Conservation (phyloP, 176 grass and related monocot genomes). For the Oryza glumipatula region DNA sequence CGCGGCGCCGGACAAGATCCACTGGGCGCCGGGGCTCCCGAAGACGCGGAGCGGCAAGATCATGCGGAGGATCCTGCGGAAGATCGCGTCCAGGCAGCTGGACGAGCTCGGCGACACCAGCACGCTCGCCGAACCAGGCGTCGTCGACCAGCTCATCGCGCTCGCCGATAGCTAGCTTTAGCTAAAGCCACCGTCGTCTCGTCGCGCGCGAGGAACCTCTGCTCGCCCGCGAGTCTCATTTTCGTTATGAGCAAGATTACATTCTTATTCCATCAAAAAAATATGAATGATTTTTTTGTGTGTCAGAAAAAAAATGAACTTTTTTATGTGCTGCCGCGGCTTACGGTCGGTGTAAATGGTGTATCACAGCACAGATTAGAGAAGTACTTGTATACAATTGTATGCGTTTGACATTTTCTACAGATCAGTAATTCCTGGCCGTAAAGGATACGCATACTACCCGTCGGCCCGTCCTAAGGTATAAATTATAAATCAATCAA, state of each 20-base stretch:
- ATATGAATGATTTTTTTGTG: not conserved
- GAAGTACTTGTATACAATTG: not conserved
- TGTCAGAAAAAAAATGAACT: too few relatives aligned
- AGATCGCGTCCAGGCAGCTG: constrained; percentile 87
- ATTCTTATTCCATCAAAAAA: not conserved
- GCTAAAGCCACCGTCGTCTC: too few relatives aligned
- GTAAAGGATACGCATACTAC: too few relatives aligned
- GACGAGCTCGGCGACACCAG: constrained; percentile 99
- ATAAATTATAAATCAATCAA: too few relatives aligned
- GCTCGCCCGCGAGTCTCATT: not conserved
- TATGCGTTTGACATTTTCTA: not conserved
- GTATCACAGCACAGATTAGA: not conserved
- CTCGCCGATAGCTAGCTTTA: constrained; percentile 59
- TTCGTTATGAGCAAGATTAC: not conserved
- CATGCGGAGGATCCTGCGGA: constrained; percentile 92
- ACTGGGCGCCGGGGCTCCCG: constrained; percentile 96
- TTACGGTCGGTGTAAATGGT: not conserved
- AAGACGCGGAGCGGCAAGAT: constrained; percentile 99
- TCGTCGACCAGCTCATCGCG: constrained; percentile 83
- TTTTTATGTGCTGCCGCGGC: not conserved
- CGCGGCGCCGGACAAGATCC: constrained; percentile 97
- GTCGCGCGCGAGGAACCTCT: not conserved
- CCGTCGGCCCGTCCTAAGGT: too few relatives aligned
- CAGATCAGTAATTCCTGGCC: too few relatives aligned
- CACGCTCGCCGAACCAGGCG: constrained; percentile 85